phyloP scores from a whole-genome alignment of 257 asterid species.

The Petunia secreta region DNA sequence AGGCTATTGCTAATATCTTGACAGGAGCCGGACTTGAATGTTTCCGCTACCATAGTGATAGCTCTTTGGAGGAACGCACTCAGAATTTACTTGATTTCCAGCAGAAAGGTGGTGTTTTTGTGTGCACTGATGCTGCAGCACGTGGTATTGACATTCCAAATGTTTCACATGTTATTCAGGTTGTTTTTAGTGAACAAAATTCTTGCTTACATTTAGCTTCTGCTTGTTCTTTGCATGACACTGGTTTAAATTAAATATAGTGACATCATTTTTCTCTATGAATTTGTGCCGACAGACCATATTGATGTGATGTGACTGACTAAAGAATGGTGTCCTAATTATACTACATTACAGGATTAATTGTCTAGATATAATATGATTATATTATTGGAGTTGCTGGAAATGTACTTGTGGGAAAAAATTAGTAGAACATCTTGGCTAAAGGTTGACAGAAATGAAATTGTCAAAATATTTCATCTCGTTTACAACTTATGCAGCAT shows the following conservation, averaged over 20 bases:
- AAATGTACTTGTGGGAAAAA: not conserved
- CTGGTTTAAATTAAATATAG: not conserved
- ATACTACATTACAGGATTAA: not conserved
- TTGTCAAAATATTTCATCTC: not conserved
- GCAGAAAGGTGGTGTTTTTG: constrained; percentile 89
- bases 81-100: constrained; percentile 71
- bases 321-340: not conserved
- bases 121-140: constrained; percentile 98
- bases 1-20: constrained; percentile 75
- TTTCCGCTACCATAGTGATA: constrained; percentile 71
- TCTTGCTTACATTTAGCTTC: not conserved
- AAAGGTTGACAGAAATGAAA: not conserved
- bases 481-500: not conserved
- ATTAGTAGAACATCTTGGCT: not conserved
- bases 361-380: not conserved
- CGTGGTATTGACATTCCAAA: constrained; percentile 93
- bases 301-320: not conserved
- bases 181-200: not conserved
- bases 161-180: constrained; percentile 96
- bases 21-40: constrained; percentile 64
- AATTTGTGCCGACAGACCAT: not conserved
- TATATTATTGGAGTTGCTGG: not conserved
- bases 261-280: not conserved
- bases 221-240: constrained; percentile 8
- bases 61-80: constrained; percentile 77